Conservation (phyloP, 2,329 filamentous ascomycete species). For the Penicillium nordicum region DNA sequence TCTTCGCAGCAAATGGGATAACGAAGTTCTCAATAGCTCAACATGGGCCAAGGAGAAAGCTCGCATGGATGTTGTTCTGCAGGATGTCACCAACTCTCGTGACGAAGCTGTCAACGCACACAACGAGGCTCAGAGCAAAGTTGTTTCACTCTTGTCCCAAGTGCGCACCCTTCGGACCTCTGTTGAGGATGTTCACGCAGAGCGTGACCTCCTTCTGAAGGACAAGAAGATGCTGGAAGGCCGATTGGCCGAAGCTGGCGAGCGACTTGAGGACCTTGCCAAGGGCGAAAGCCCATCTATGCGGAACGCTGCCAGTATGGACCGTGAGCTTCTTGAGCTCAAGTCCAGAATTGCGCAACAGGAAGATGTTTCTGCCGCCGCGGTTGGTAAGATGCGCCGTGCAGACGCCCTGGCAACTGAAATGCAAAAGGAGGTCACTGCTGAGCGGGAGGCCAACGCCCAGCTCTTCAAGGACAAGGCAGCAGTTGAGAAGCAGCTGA, state of each 20-base stretch:
- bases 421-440: slow-evolving; percentile 86
- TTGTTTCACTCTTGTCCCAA: slow-evolving; percentile 85
- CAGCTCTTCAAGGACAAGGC: slow-evolving; percentile 88
- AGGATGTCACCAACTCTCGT: slow-evolving; percentile 83
- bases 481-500: slow-evolving; percentile 80
- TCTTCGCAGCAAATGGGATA: slow-evolving; percentile 93
- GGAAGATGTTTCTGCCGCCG: slow-evolving; percentile 85
- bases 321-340: slow-evolving; percentile 84
- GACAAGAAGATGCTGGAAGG: slow-evolving; percentile 89
- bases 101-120: slow-evolving; percentile 92
- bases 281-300: slow-evolving; percentile 82
- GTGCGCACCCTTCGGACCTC: slow-evolving; percentile 78
- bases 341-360: slow-evolving; percentile 87
- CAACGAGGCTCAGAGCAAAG: slow-evolving; percentile 90
- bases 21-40: slow-evolving; percentile 94
- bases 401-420: slow-evolving; percentile 84
- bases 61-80: slow-evolving; percentile 80
- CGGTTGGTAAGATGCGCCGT: slow-evolving; percentile 94
- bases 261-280: slow-evolving; percentile 81
- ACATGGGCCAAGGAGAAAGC: slow-evolving; percentile 99
- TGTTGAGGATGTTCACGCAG: slow-evolving; percentile 79
- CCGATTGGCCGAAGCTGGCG: slow-evolving; percentile 78
- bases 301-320: slow-evolving; percentile 82
- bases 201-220: slow-evolving; percentile 77
- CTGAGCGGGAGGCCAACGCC: slow-evolving; percentile 76